These are phyloP conservation scores for Tubosaeta brunneosetosa DNA, from an alignment of 768 basidiomycete genomes.

Conservation along the genomic window DNA sequence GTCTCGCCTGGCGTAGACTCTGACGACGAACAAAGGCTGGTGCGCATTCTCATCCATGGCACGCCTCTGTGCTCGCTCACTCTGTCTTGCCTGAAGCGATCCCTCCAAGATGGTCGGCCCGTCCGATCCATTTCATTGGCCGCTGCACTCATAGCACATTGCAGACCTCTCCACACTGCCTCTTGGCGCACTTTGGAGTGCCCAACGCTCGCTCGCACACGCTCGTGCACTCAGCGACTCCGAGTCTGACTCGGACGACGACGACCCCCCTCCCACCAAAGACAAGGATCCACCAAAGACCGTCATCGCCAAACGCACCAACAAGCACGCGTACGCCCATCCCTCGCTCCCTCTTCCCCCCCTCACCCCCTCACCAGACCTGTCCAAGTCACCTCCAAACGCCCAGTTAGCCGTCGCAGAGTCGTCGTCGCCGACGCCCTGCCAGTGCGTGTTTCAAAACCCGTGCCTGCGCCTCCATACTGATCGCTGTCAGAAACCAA, in stretches of 20 bases:
- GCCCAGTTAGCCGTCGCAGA: constrained; percentile 70
- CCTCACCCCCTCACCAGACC: constrained; percentile 47
- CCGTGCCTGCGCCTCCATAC: background rate
- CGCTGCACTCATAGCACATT: constrained; percentile 3
- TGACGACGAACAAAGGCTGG: constrained; percentile 5
- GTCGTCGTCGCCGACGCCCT: constrained; percentile 64
- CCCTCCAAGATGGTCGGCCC: constrained; percentile 25
- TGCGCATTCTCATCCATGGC: constrained; percentile 1
- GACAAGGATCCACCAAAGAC: constrained; percentile 40
- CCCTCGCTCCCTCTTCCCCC: background rate
- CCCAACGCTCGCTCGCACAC: constrained; percentile 52
- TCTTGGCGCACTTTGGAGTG: constrained; percentile 59
- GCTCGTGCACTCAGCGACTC: constrained; percentile 37
- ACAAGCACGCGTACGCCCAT: constrained; percentile 80
- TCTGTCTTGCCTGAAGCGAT: constrained; percentile 14
- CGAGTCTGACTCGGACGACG: constrained; percentile 32
- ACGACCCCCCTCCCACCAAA: constrained; percentile 17
- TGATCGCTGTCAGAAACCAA: constrained; percentile 48
- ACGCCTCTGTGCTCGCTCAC: background rate
- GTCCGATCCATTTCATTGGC: background rate
- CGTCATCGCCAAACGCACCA: constrained; percentile 54
- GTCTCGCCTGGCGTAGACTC: background rate
- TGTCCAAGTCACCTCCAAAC: constrained; percentile 76
- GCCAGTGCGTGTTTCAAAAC: constrained; percentile 41
- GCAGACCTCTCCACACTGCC: constrained; percentile 59